A percentile compares a stretch with the other conserved stretches of the same genome.
phyloP scores from a whole-genome alignment of 73 alveolate species.

The Paramecium biaurelia region DNA sequence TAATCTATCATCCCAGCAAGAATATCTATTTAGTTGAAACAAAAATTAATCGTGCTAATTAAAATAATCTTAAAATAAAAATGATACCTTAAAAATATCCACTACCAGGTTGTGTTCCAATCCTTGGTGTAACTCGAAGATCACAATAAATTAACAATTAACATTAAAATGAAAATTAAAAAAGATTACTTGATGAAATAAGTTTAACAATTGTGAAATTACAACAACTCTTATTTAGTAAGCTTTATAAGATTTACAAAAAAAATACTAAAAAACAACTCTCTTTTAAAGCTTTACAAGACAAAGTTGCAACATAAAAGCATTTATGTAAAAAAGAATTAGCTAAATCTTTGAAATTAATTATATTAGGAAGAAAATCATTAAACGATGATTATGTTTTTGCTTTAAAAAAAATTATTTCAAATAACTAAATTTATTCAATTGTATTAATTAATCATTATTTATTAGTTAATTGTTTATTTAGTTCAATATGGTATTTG shows the following conservation, averaged over 20 bases:
- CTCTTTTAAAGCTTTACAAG: neutral
- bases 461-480: neutral
- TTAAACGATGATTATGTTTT: neutral
- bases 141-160: neutral
- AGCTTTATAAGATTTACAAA: neutral
- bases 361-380: neutral
- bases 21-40: neutral
- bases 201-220: neutral
- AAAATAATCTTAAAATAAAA: too few species aligned
- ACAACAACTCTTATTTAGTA: neutral
- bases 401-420: neutral
- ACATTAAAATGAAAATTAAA: neutral
- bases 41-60: too few species aligned
- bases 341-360: neutral
- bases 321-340: neutral
- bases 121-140: neutral
- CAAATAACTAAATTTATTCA: neutral
- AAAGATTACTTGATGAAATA: neutral
- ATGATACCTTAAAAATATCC: neutral
- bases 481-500: neutral
- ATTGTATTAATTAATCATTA: neutral
- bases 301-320: neutral
- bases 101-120: neutral
- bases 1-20: neutral
- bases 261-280: neutral